Evolutionary conservation across 2,329 filamentous ascomycete genomes (phyloP), one percentile per base, ranked within the genome.

Genomic region (Tolypocladium tropicale): DNA sequence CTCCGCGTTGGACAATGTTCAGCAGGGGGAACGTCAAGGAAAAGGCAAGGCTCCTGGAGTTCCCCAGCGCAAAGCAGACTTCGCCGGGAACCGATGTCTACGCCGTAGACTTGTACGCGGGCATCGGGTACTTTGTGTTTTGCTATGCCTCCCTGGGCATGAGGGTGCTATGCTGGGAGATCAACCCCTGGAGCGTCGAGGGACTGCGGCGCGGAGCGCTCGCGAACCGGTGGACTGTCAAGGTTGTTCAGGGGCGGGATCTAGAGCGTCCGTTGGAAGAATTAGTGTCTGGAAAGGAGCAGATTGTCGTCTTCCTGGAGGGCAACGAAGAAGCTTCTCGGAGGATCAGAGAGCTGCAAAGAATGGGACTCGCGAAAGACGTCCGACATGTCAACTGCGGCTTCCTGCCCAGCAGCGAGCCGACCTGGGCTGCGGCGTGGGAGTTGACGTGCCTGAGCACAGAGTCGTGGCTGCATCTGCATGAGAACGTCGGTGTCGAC

Each of bases 111-210:
- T 74, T 97, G 58, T 96, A 95, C 73, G 90, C 89, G 0, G 93
- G 93, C 0, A 96, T 96, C 61, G 93, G 93, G 6, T 96, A 96
- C 72, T 96, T 97, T 71, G 83, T 88, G 4, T 95, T 96, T 66
- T 88, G 84, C 34, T 96, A 96, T 71, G 80, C 85, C 7, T 78
- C 76, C 57, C 80, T 86, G 21, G 90, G 90, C 0, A 74, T 92
- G 64, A 74, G 80, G 52, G 86, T 96, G 1, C 75, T 94, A 46
- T 89, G 90, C 63, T 97, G 90, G 88, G 93, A 97, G 71, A 75
- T 96, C 50, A 96, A 96, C 68, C 86, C 87, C 0, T 89, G 92
- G 86, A 91, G 86, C 61, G 81, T 95, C 36, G 90, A 96, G 73
- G 91, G 89, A 0, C 70, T 97, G 66, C 78, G 84, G 30, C 82